Conservation (phyloP, 83 land plant genomes). For the Larix sibirica region DNA sequence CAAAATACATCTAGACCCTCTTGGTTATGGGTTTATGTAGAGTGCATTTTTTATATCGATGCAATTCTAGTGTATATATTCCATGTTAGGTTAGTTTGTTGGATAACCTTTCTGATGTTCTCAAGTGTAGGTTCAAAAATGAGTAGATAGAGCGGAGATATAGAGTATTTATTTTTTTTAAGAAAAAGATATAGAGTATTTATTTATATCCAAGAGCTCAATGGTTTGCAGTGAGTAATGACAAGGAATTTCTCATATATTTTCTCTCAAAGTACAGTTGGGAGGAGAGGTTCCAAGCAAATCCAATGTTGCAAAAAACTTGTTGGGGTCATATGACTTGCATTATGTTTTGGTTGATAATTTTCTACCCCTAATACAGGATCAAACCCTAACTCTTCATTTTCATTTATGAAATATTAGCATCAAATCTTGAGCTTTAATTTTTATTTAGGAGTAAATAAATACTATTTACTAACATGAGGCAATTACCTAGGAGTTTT, state of each 20-base stretch:
- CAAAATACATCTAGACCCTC: too few species aligned
- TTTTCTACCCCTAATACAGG: slow-evolving; percentile 48
- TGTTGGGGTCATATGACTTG: slow-evolving; percentile 44
- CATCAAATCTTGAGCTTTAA: neutral
- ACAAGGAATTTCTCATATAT: slow-evolving; percentile 92
- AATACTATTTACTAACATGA: neutral
- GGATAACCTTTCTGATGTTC: too few species aligned
- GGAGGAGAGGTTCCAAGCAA: slow-evolving; percentile 47
- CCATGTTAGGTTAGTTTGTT: too few species aligned
- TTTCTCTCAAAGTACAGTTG: slow-evolving; percentile 71
- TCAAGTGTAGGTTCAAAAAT: too few species aligned
- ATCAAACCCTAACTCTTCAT: slow-evolving; percentile 76
- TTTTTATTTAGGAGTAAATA: neutral
- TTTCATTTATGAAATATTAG: slow-evolving; percentile 91
- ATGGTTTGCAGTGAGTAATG: slow-evolving; percentile 95
- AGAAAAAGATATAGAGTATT: slow-evolving; percentile 84
- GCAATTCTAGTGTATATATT: too few species aligned
- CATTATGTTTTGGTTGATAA: slow-evolving; percentile 36
- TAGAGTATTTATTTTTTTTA: too few species aligned
- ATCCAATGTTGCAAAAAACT: slow-evolving; percentile 17
- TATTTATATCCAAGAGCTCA: slow-evolving; percentile 80
- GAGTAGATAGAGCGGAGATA: too few species aligned
- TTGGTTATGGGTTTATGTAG: too few species aligned
- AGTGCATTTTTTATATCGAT: too few species aligned
- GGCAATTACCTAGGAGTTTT: slow-evolving; percentile 57